Conservation (phyloP, 2,329 filamentous ascomycete genomes). For the Cytospora piceicola region DNA sequence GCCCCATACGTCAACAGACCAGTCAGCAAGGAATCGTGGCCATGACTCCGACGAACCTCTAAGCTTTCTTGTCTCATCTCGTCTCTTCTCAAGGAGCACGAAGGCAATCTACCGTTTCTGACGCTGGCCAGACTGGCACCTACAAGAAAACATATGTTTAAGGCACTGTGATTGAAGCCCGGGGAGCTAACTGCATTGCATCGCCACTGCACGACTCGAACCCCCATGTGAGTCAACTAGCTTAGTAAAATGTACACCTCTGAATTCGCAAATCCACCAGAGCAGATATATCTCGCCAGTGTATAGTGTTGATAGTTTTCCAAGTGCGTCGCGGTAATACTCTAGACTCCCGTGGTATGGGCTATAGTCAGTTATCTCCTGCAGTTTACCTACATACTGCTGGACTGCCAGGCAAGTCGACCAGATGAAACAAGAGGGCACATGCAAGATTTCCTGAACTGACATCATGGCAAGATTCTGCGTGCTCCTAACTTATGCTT, state of each 20-base stretch:
- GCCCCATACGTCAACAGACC: background rate
- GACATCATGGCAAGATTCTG: constrained; percentile 32
- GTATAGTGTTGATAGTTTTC: background rate
- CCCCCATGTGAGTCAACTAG: background rate
- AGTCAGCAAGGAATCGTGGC: background rate
- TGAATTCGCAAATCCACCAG: background rate
- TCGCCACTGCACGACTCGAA: background rate
- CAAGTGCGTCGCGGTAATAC: background rate
- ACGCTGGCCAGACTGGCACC: background rate
- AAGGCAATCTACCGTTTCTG: background rate
- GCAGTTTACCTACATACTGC: background rate
- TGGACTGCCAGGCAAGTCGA: constrained; percentile 4
- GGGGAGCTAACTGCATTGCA: background rate
- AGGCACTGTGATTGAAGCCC: background rate
- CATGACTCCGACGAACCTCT: background rate
- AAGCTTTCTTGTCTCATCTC: background rate
- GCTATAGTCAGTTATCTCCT: background rate
- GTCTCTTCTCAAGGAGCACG: background rate
- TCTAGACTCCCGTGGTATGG: background rate
- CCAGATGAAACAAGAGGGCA: constrained; percentile 26
- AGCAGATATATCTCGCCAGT: background rate
- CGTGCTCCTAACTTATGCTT: background rate
- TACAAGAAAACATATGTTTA: background rate
- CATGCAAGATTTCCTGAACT: constrained; percentile 24
- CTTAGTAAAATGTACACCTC: background rate